These are phyloP conservation scores for Gelatoporia subvermispora DNA, from an alignment of 768 basidiomycete genomes.

Conservation along the genomic window DNA sequence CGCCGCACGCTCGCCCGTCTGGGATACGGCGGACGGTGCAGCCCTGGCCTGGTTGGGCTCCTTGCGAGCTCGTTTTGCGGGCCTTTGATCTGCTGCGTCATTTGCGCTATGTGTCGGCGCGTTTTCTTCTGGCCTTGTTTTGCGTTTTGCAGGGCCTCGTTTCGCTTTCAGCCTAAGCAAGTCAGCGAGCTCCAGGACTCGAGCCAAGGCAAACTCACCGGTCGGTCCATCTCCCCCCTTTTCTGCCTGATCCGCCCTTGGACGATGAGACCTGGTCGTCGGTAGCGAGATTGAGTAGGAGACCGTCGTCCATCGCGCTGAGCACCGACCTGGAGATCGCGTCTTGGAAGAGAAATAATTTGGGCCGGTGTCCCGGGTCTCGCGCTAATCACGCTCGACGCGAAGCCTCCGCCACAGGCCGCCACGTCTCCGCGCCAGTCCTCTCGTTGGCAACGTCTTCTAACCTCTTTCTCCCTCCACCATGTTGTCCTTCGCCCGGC, in stretches of 20 bases:
- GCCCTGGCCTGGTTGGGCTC: slow-evolving; percentile 6
- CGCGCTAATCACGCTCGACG: slow-evolving; percentile 1
- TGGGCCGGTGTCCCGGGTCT: background rate
- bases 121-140: slow-evolving; percentile 35
- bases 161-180: slow-evolving; percentile 64
- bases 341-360: background rate
- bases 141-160: slow-evolving; percentile 61
- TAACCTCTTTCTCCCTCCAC: slow-evolving; percentile 21
- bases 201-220: slow-evolving; percentile 41
- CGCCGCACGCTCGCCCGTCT: slow-evolving; percentile 16
- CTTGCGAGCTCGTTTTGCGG: slow-evolving; percentile 43
- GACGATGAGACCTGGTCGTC: slow-evolving; percentile 4
- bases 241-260: slow-evolving; percentile 28
- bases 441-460: background rate
- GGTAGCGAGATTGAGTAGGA: slow-evolving; percentile 64
- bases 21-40: background rate
- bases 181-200: background rate
- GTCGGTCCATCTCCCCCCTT: slow-evolving; percentile 74
- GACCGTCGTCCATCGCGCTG: slow-evolving; percentile 58
- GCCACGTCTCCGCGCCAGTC: background rate
- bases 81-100: slow-evolving; percentile 27
- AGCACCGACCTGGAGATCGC: background rate
- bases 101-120: slow-evolving; percentile 11
- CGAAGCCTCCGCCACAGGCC: background rate
- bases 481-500: slow-evolving; percentile 55